Percentiles rank a stretch among this genome's conserved stretches.
These are phyloP conservation scores for Centrapalus pauciflorus DNA, from an alignment of 129 eudicot species.

Conservation along the genomic window DNA sequence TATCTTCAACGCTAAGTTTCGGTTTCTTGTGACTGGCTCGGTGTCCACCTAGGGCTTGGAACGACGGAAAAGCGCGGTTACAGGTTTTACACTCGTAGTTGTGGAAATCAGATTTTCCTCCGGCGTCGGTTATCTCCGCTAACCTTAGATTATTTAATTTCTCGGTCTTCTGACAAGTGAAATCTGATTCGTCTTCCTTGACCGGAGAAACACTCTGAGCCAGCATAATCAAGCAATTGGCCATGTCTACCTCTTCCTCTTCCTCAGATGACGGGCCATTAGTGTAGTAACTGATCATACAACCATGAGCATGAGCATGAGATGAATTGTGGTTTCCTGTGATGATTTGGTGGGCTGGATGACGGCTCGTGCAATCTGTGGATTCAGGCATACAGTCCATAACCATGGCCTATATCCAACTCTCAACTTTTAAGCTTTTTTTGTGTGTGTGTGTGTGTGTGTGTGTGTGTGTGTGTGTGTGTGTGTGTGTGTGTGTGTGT, in stretches of 20 bases:
- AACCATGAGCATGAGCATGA: slow-evolving; percentile 5
- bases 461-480: too few species aligned
- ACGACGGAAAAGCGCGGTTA: slow-evolving; percentile 25
- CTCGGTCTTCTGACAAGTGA: neutral
- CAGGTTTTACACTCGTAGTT: slow-evolving; percentile 35
- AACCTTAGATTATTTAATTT: slow-evolving; percentile 23
- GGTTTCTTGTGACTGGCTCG: slow-evolving; percentile 43
- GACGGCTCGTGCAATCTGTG: neutral
- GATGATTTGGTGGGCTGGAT: slow-evolving; percentile 27
- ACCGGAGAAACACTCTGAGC: slow-evolving; percentile 24
- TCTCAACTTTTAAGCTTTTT: neutral
- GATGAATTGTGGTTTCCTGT: slow-evolving; percentile 48
- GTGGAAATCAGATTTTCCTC: neutral
- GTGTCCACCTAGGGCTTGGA: slow-evolving; percentile 50
- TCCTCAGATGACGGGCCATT: slow-evolving; percentile 17
- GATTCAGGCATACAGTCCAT: slow-evolving; percentile 44
- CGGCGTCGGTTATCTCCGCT: slow-evolving; percentile 21
- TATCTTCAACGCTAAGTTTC: slow-evolving; percentile 14
- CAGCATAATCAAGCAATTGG: slow-evolving; percentile 35
- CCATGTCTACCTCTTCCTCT: slow-evolving; percentile 46
- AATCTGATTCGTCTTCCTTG: slow-evolving; percentile 4
- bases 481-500: slow-evolving; percentile 1
- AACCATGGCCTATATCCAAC: neutral
- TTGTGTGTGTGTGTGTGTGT: slow-evolving; percentile 1
- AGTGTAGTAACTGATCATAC: neutral